phyloP scores from a whole-genome alignment of 2,329 filamentous ascomycete genomes.

The Fusarium mangiferae region DNA sequence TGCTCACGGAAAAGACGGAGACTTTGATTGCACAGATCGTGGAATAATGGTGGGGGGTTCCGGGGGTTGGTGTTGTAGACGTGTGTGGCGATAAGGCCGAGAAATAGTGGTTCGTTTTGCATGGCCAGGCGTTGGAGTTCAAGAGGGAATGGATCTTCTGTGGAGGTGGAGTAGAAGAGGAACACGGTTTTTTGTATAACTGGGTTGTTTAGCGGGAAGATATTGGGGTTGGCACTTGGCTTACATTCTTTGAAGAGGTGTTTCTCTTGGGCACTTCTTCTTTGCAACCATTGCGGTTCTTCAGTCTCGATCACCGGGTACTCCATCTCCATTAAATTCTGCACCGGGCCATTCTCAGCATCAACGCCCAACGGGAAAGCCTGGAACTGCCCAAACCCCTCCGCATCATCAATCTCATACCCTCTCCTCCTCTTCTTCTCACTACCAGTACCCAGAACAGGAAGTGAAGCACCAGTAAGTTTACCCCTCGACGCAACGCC shows the following conservation, averaged over 20 bases:
- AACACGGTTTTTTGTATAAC: constrained; percentile 22
- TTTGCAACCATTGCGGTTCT: neutral
- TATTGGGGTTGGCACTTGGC: too few relatives aligned
- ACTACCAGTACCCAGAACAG: neutral
- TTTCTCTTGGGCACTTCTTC: neutral
- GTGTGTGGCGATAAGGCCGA: constrained; percentile 19
- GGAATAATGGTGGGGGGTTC: constrained; percentile 1
- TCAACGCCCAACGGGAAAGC: too few relatives aligned
- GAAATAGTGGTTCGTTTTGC: constrained; percentile 18
- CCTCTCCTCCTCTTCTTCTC: neutral
- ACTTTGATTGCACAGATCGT: constrained; percentile 20
- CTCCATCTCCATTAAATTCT: too few relatives aligned
- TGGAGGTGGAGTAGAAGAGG: constrained; percentile 21
- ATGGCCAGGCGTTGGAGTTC: constrained; percentile 3
- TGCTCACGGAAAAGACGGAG: constrained; percentile 22
- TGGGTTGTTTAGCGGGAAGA: too few relatives aligned
- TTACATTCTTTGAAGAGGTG: constrained; percentile 8
- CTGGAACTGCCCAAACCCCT: neutral
- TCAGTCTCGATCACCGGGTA: too few relatives aligned
- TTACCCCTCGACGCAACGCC: constrained; percentile 23
- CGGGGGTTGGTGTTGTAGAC: constrained; percentile 16
- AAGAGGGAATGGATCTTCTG: constrained; percentile 6
- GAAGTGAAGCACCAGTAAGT: constrained; percentile 16
- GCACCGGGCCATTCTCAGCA: too few relatives aligned
- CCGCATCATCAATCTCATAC: neutral